Percentiles rank a stretch among this genome's conserved stretches.
These are phyloP conservation scores for Physaria fendleri DNA, from an alignment of 345 rosid species.

Conservation along the genomic window DNA sequence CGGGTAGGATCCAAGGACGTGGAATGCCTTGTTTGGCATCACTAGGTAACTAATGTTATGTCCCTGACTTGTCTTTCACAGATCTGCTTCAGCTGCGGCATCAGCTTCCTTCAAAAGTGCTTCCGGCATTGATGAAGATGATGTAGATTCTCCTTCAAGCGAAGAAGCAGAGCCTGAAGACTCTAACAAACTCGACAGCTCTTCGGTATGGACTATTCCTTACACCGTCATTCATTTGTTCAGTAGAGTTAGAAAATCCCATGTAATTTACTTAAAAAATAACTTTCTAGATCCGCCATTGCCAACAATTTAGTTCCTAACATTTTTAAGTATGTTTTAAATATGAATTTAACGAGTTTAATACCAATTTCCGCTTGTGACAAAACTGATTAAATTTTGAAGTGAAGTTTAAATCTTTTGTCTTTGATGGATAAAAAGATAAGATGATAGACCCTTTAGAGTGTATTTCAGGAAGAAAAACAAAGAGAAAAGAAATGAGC, in stretches of 20 bases:
- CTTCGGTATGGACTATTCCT: slow-evolving; percentile 50
- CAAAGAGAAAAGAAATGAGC: too few relatives aligned
- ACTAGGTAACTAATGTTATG: slow-evolving; percentile 14
- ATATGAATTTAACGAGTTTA: too few relatives aligned
- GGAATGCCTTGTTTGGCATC: slow-evolving; percentile 6
- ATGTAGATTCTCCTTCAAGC: slow-evolving; percentile 76
- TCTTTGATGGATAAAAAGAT: too few relatives aligned
- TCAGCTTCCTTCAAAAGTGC: slow-evolving; percentile 48
- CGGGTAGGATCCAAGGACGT: neutral
- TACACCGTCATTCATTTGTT: neutral
- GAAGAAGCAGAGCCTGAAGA: slow-evolving; percentile 50
- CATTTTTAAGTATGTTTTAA: too few relatives aligned
- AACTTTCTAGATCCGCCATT: too few relatives aligned
- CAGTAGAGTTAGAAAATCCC: neutral
- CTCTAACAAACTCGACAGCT: slow-evolving; percentile 43
- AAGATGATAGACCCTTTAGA: too few relatives aligned
- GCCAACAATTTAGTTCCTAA: too few relatives aligned
- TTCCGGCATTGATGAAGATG: slow-evolving; percentile 52
- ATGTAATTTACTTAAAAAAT: neutral
- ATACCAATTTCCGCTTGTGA: too few relatives aligned
- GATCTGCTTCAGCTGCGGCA: slow-evolving; percentile 62
- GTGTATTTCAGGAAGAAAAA: too few relatives aligned
- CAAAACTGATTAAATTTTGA: too few relatives aligned
- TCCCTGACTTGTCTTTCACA: slow-evolving; percentile 30
- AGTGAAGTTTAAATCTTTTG: too few relatives aligned